Base-by-base conservation (phyloP, 352 stramenopile species). In the Phytophthora syringae region DNA sequence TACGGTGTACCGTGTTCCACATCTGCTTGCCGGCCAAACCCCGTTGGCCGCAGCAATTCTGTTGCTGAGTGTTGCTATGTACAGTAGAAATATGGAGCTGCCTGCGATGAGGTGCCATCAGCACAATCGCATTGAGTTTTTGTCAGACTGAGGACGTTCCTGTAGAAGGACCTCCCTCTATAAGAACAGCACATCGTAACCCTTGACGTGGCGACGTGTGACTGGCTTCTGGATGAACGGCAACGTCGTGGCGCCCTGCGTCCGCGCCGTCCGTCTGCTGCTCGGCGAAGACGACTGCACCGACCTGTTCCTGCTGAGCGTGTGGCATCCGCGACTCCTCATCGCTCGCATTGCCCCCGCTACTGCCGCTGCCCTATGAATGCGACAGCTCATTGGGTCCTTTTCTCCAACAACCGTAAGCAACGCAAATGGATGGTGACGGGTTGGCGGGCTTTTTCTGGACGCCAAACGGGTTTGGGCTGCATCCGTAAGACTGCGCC, bases 191-290 rank as follows among this genome's bases (percentile, higher is more conserved):
- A 1, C 9, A 36, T 7, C 50, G 32, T 52, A 58, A 70, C 52
- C 53, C 47, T 76, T 48, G 39, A 82, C 74, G 74, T 82, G 74
- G 70, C 70, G 52, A 60, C 62, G 63, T 61, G 28, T 72, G 42
- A 79, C 50, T 81, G 73, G 73, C 51, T 65, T 70, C 63, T 64
- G 48, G 47, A 36, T 48, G 44, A 40, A 21, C 25, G 21, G 32
- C 24, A 43, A 39, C 21, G 43, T 57, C 34, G 49, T 32, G 22
- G 20, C 20, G 36, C 6, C 27, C 37, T 59, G 36, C 36, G 40
- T 28, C 20, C 16, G 36, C 18, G 20, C 44, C 16, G 22, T n/a
- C 18, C 36, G 1, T 42, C 20, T 25, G 2, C 48, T 20, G 20
- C 32, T 11, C 53, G 21, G 10, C 13, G 30, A 32, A 3, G 22